A percentile compares a stretch with the other conserved stretches of the same genome.
These are phyloP conservation scores for Aspergillus sp. DNA, from an alignment of 2,329 filamentous ascomycete species.

Conservation along the genomic window DNA sequence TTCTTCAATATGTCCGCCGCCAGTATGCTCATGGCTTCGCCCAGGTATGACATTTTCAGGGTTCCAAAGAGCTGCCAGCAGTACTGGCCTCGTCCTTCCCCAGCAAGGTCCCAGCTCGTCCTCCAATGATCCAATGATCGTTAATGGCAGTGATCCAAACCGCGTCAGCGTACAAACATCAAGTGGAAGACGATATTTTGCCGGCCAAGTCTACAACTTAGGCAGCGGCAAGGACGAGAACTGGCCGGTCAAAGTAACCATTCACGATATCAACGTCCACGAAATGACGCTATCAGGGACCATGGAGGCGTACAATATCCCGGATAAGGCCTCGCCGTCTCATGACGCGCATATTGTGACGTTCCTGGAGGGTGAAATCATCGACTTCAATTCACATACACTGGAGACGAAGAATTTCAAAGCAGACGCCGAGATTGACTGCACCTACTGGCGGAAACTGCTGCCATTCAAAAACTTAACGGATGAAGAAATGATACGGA, in stretches of 20 bases:
- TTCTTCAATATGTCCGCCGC: slow-evolving; percentile 48
- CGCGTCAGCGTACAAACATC: slow-evolving; percentile 39
- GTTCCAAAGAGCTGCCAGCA: slow-evolving; percentile 57
- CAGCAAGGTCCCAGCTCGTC: slow-evolving; percentile 29
- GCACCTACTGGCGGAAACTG: slow-evolving; percentile 50
- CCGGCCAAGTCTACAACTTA: slow-evolving; percentile 27
- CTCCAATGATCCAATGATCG: slow-evolving; percentile 34
- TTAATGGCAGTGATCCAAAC: slow-evolving; percentile 33
- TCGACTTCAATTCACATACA: slow-evolving; percentile 58
- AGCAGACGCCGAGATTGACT: slow-evolving; percentile 47
- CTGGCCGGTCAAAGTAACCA: slow-evolving; percentile 67
- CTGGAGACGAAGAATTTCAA: slow-evolving; percentile 50
- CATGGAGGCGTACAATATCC: slow-evolving; percentile 70
- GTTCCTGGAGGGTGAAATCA: slow-evolving; percentile 68
- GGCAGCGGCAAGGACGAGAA: slow-evolving; percentile 50
- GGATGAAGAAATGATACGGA: slow-evolving; percentile 45
- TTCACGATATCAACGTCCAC: slow-evolving; percentile 61
- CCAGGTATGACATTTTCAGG: slow-evolving; percentile 62
- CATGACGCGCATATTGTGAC: slow-evolving; percentile 58
- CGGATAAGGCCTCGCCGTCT: slow-evolving; percentile 48
- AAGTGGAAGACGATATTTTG: slow-evolving; percentile 37
- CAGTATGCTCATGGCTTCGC: slow-evolving; percentile 61
- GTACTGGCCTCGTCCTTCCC: slow-evolving; percentile 26
- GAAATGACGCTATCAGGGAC: slow-evolving; percentile 65
- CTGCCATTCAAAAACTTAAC: slow-evolving; percentile 48